These are phyloP conservation scores for Leucosporidium scottii DNA, from an alignment of 768 basidiomycete species.

Conservation along the genomic window DNA sequence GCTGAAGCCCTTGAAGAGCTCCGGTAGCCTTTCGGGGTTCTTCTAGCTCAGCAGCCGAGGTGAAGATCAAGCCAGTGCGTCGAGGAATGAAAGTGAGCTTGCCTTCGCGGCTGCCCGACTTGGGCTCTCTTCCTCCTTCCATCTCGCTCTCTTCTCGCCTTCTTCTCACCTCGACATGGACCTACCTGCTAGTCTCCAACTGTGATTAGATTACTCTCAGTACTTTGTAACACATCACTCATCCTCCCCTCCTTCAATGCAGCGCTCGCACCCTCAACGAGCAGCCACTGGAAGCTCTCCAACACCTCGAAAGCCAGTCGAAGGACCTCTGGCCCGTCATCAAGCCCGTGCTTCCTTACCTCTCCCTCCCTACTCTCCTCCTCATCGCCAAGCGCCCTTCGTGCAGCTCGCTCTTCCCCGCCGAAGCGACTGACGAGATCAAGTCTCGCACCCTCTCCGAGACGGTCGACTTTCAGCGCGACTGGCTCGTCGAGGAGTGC, in stretches of 20 bases:
- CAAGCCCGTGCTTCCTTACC: neutral
- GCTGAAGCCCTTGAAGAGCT: too few species aligned
- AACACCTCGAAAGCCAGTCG: neutral
- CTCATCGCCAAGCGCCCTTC: neutral
- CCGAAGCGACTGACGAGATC: neutral
- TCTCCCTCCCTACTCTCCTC: conserved; percentile 11
- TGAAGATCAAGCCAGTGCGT: too few species aligned
- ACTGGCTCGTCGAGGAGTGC: conserved; percentile 5
- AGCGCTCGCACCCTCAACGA: conserved; percentile 2
- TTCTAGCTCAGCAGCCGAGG: too few species aligned
- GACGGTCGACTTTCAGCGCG: conserved; percentile 11
- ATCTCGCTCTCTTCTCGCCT: too few species aligned
- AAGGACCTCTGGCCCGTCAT: neutral
- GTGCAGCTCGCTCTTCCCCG: neutral
- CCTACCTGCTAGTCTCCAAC: neutral
- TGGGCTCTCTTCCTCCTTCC: too few species aligned
- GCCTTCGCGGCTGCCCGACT: too few species aligned
- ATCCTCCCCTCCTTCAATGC: neutral
- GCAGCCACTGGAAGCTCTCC: neutral
- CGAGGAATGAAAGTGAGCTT: too few species aligned
- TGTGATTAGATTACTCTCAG: neutral
- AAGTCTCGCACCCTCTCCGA: neutral
- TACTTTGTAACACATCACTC: neutral
- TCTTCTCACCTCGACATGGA: too few species aligned
- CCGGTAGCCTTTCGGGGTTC: too few species aligned